These are phyloP conservation scores for Colletotrichum lentis DNA, from an alignment of 2,329 filamentous ascomycete genomes.

Conservation along the genomic window DNA sequence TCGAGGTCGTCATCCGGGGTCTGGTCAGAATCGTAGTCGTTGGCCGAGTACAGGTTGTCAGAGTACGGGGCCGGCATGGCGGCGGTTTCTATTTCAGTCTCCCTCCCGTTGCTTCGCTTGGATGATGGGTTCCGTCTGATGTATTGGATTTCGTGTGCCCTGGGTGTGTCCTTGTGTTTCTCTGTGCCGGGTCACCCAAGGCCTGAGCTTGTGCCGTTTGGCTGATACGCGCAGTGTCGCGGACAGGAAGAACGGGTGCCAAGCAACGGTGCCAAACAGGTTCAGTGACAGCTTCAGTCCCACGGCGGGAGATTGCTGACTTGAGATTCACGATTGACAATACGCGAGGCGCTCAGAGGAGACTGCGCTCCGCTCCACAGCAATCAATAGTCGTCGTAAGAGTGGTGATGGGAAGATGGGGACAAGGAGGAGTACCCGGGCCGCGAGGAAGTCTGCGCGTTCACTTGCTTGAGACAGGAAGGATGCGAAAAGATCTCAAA, in stretches of 20 bases:
- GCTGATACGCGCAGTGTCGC: slow-evolving; percentile 30
- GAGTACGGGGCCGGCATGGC: slow-evolving; percentile 58
- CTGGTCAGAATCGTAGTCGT: slow-evolving; percentile 33
- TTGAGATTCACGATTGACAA: background rate
- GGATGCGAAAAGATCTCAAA: background rate
- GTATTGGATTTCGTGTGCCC: background rate
- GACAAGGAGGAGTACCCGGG: background rate
- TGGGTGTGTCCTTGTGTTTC: slow-evolving; percentile 13
- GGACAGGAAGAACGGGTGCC: slow-evolving; percentile 23
- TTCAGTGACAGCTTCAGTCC: slow-evolving; percentile 10
- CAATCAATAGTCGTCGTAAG: slow-evolving; percentile 16
- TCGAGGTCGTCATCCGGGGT: slow-evolving; percentile 41
- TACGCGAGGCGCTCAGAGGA: background rate
- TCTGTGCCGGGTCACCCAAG: slow-evolving; percentile 25
- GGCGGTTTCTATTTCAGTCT: slow-evolving; percentile 38
- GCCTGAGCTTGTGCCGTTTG: slow-evolving; percentile 32
- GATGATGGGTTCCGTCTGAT: background rate
- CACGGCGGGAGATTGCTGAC: slow-evolving; percentile 7
- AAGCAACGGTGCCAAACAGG: slow-evolving; percentile 30
- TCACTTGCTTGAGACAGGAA: slow-evolving; percentile 14
- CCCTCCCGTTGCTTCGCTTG: background rate
- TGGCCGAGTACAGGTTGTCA: slow-evolving; percentile 42
- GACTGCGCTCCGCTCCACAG: background rate
- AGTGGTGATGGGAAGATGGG: slow-evolving; percentile 1
- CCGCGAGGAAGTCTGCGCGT: slow-evolving; percentile 23